Percentiles rank a stretch among this genome's conserved stretches.
phyloP scores from a whole-genome alignment of 2,329 filamentous ascomycete genomes.

The Fusarium sp. region DNA sequence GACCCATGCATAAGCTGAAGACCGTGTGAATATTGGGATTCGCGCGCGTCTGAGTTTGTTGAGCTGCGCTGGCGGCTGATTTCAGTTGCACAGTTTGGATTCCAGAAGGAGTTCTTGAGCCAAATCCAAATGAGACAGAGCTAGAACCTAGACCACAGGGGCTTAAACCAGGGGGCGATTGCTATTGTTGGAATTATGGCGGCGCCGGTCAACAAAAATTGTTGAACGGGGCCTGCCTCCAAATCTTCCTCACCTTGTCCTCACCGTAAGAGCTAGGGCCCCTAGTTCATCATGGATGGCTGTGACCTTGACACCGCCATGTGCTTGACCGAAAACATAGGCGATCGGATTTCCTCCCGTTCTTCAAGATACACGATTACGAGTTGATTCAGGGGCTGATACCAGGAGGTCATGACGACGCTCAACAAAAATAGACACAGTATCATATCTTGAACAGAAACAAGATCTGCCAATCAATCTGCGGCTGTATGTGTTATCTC shows the following conservation, averaged over 20 bases:
- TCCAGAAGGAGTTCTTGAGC: constrained; percentile 14
- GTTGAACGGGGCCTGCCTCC: constrained; percentile 32
- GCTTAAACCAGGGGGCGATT: constrained; percentile 4
- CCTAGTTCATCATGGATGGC: constrained; percentile 6
- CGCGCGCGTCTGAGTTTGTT: constrained; percentile 29
- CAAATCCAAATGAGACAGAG: neutral
- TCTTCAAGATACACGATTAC: constrained; percentile 12
- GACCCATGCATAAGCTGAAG: constrained; percentile 11
- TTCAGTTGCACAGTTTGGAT: constrained; percentile 10
- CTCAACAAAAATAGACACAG: constrained; percentile 31
- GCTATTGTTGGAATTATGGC: constrained; percentile 37
- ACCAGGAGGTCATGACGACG: constrained; percentile 1
- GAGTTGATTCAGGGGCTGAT: constrained; percentile 14
- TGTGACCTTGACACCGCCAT: constrained; percentile 9
- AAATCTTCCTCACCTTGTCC: constrained; percentile 31
- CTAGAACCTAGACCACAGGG: neutral
- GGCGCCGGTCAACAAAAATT: constrained; percentile 17
- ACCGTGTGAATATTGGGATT: constrained; percentile 22
- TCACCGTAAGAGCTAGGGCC: constrained; percentile 27
- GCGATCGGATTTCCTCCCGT: constrained; percentile 1
- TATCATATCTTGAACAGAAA: neutral
- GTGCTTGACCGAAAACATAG: constrained; percentile 18
- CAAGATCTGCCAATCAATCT: constrained; percentile 11
- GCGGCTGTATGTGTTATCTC: constrained; percentile 11
- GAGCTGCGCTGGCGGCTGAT: constrained; percentile 9